phyloP scores from a whole-genome alignment of 75 land plant genomes.

The Cryptomeria japonica region DNA sequence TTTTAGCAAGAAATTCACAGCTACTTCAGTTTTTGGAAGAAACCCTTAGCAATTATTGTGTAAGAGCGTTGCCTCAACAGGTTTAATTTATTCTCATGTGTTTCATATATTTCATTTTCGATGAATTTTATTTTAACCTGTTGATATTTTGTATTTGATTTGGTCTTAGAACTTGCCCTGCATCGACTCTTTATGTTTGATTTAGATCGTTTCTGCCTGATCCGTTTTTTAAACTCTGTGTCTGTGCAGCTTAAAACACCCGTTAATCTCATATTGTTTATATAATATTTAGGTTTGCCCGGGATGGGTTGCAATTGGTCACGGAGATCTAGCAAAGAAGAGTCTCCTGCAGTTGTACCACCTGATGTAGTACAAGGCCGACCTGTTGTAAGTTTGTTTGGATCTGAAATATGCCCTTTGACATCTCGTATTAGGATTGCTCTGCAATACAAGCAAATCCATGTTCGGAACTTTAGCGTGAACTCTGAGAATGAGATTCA shows the following conservation, averaged over 20 bases:
- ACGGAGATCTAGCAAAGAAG: background rate
- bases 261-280: background rate
- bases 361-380: conserved; percentile 5
- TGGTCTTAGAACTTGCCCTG: background rate
- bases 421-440: conserved; percentile 66
- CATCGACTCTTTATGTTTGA: background rate
- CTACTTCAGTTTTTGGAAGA: background rate
- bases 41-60: background rate
- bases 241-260: background rate
- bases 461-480: conserved; percentile 28
- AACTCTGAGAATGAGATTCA: conserved; percentile 17
- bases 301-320: conserved; percentile 5
- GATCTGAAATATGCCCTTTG: conserved; percentile 39
- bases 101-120: background rate
- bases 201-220: background rate
- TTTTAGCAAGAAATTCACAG: background rate
- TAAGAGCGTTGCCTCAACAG: background rate
- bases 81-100: background rate
- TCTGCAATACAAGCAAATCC: conserved; percentile 55
- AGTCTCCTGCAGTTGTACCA: conserved; percentile 11
- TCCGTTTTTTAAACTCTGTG: background rate
- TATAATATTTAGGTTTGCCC: background rate
- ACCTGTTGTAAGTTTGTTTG: conserved; percentile 38
- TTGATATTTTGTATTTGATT: background rate
- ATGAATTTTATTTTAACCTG: background rate